phyloP scores from a whole-genome alignment of 805 yeast genomes.

The Debaryomyces tyrocola region DNA sequence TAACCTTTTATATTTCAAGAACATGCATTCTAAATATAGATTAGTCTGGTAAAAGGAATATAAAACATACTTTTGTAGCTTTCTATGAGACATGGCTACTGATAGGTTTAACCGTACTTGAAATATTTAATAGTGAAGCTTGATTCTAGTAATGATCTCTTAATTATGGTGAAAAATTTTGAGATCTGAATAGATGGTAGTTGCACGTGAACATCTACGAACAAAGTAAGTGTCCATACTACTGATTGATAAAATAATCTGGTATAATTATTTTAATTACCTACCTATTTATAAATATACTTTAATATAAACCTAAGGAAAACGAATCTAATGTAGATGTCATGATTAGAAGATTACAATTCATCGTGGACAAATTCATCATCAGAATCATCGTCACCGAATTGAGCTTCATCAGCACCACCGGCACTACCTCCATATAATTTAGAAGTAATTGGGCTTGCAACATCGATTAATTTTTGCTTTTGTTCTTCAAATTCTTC shows the following conservation, averaged over 20 bases:
- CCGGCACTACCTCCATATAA: constrained; percentile 57
- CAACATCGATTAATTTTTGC: constrained; percentile 72
- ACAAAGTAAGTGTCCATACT: background rate
- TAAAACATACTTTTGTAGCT: constrained; percentile 37
- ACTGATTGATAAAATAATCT: no score
- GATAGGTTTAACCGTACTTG: background rate
- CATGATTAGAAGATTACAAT: constrained; percentile 25
- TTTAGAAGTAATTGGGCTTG: constrained; percentile 91
- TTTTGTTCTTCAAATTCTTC: constrained; percentile 94
- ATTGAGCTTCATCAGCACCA: constrained; percentile 39
- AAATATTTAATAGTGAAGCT: background rate
- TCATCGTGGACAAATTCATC: constrained; percentile 47
- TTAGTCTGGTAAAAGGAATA: background rate
- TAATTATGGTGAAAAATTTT: constrained; percentile 10
- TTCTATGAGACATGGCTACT: constrained; percentile 27
- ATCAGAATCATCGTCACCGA: constrained; percentile 45
- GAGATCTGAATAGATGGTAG: constrained; percentile 7
- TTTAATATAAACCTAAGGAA: no score
- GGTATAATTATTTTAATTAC: no score
- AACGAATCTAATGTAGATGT: background rate
- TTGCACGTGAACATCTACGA: background rate
- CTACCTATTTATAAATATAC: no score
- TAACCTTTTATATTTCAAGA: no score
- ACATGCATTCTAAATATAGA: no score
- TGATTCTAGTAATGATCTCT: background rate